Evolutionary conservation across 2,329 filamentous ascomycete species (phyloP).

Genomic region (Cercospora brassicicola): DNA sequence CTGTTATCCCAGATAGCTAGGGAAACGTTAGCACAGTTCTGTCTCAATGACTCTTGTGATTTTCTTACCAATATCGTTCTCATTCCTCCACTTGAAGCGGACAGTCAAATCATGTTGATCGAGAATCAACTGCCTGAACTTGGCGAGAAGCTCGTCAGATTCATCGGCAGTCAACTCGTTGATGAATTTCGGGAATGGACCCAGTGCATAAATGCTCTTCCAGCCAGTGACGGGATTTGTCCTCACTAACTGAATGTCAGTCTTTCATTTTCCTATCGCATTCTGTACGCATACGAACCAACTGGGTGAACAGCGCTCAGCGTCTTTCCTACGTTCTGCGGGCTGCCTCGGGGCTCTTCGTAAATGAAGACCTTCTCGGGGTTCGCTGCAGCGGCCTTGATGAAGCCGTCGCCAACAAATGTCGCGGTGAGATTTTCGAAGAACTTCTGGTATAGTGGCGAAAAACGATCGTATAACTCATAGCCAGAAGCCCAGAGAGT

Average conservation of each 20-base stretch:
- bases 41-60: too few species aligned
- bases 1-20: slow-evolving; percentile 65
- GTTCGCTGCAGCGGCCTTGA: slow-evolving; percentile 37
- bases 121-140: slow-evolving; percentile 40
- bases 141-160: slow-evolving; percentile 29
- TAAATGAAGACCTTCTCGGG: slow-evolving; percentile 29
- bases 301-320: slow-evolving; percentile 48
- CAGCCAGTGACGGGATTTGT: slow-evolving; percentile 63
- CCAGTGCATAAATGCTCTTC: slow-evolving; percentile 62
- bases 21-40: too few species aligned
- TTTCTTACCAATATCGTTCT: slow-evolving; percentile 45
- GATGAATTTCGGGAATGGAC: slow-evolving; percentile 57
- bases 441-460: slow-evolving; percentile 57
- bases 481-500: slow-evolving; percentile 69
- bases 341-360: slow-evolving; percentile 28
- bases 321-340: slow-evolving; percentile 28
- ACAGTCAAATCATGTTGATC: slow-evolving; percentile 56
- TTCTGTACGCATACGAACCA: background rate
- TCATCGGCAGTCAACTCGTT: slow-evolving; percentile 50
- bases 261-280: background rate
- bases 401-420: slow-evolving; percentile 38
- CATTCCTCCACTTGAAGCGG: slow-evolving; percentile 51
- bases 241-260: slow-evolving; percentile 42
- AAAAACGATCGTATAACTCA: slow-evolving; percentile 65
- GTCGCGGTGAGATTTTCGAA: slow-evolving; percentile 61